Evolutionary conservation across 2,329 filamentous ascomycete species (phyloP), one percentile per base, ranked within the genome.

Genomic region (Parafenestella ontariensis): DNA sequence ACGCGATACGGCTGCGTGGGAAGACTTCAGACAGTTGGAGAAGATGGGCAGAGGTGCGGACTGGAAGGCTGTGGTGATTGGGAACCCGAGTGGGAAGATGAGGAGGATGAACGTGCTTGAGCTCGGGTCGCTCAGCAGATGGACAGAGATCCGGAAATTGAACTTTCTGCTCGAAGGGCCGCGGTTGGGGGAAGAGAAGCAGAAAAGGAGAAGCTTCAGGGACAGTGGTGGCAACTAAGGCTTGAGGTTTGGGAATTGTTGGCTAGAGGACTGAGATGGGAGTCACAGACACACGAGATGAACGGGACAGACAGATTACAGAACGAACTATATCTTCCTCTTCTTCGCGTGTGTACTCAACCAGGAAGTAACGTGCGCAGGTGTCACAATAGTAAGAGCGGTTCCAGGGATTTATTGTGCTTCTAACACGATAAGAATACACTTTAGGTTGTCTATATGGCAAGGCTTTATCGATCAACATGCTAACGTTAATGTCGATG

Each of bases 21-120:
- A 67, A 15, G 65, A 72, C 46, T 71, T 69, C 40, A 65, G 64
- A 20, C 77, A 82, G 58, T 76, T 82, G 23, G 66, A 64, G 47
- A 70, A 68, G 62, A 78, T 82, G 52, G 65, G 62, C 13, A 55
- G 59, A 56, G 79, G 82, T 39, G 50, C 43, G 21, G 83, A 87
- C 42, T 92, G 87, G 89, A 85, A 85, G 53, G 87, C 89, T 1
- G 81, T 87, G 24, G 84, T 92, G 59, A 85, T 91, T 68, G 89
- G 89, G 11, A 89, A 90, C 67, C 89, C 89, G 11, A 85, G 84
- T 40, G 85, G 87, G 42, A 88, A 86, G 72, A 85, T 83, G 66
- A 82, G 90, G 45, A 82, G 87, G 56, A 86, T 92, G 82, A 91
- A 85, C 69, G 71, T 91, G 21, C 77, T 93, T 15, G 90, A 93